Evolutionary conservation across 495 filamentous ascomycete species (phyloP), one percentile per base, ranked within the genome.

Genomic region (Neurospora cerealis): DNA sequence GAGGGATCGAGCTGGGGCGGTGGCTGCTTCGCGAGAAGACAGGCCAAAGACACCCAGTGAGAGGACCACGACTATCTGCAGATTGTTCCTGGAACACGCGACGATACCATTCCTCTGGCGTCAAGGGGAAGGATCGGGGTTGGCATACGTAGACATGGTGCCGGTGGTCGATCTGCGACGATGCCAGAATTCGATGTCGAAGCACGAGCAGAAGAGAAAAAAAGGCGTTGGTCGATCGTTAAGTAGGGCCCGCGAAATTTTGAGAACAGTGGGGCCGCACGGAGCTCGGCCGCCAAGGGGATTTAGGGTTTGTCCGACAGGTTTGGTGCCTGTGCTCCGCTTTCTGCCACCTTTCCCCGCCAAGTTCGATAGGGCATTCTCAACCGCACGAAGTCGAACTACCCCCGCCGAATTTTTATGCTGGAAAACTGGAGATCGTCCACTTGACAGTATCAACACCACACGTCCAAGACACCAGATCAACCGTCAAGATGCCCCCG

Each of bases 1-100:
- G 92, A 94, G 86, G 81, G 81, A 93, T 94, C 92, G 92, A 94
- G 91, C 93, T 93, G 91, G 85, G 84, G 88, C 83, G 78, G 84
- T 81, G 75, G 77, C 72, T 74, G 75, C 72, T 76, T 76, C 75
- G 73, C 28, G 73, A 11, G 36, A 69, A 74, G 75, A 69, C 60
- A 69, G 75, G 74, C 44, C 85, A 83, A 83, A 79, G 84, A 82
- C 83, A 85, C 86, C 91, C 90, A 93, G 91, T 90, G 90, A 93
- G 89, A 91, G 86, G 90, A 88, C 89, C 86, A 90, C 87, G 88
- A 89, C 89, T 90, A 92, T 90, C 85, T 83, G 81, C 84, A 83
- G 81, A 80, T 79, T 84, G 80, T 83, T 78, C 70, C 78, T 75
- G 77, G 41, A 73, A 88, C 80, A 85, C 86, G 83, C 84, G 83